Evolutionary conservation across 2,329 filamentous ascomycete species (phyloP), one percentile per base, ranked within the genome.

Genomic region (Colletotrichum destructivum): DNA sequence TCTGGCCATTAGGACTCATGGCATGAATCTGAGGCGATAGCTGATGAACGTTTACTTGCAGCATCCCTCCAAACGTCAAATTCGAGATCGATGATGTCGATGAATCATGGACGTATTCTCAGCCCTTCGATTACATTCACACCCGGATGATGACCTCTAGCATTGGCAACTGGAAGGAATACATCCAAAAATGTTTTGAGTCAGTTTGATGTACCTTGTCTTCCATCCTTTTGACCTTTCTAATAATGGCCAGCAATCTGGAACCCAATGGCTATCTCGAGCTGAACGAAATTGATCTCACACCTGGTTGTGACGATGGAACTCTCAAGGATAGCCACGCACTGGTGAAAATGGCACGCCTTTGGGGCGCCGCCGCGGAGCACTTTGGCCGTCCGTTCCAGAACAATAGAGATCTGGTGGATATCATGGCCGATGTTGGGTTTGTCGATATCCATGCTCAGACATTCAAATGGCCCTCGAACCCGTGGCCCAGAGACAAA

Each of bases 401-500:
- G 49, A 80, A 78, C 44, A 78, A 75, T 0, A 72, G 74, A 0
- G 40, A 63, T 0, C 80, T 81, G 47, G 78, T 77, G 64, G 77
- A 81, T 44, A 81, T 83, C 62, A 81, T 90, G 76, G 77, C 79
- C 13, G 84, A 86, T n/a, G 86, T 84, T 0, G 89, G 89, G 1
- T 90, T 90, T 73, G 79, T 83, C 65, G 83, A 89, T 65, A 84
- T 90, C 0, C 78, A 78, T 0, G 84, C 88, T 75, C 79, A 82
- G 2, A 75, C 85, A 21, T 86, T 81, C 74, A 86, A 84, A 77
- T 84, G 87, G 79, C 87, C 88, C 0, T 82, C 82, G 44, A 87
- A 86, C 74, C 77, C 81, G 15, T 90, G 88, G 87, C 84, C 87
- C 0, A 84, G 84, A 59, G 84, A 88, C 47, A 80, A 81, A 12